Percentiles rank a stretch among this genome's conserved stretches.
These are phyloP conservation scores for Casuarina equisetifolia DNA, from an alignment of 306 rosid genomes.

Conservation along the genomic window DNA sequence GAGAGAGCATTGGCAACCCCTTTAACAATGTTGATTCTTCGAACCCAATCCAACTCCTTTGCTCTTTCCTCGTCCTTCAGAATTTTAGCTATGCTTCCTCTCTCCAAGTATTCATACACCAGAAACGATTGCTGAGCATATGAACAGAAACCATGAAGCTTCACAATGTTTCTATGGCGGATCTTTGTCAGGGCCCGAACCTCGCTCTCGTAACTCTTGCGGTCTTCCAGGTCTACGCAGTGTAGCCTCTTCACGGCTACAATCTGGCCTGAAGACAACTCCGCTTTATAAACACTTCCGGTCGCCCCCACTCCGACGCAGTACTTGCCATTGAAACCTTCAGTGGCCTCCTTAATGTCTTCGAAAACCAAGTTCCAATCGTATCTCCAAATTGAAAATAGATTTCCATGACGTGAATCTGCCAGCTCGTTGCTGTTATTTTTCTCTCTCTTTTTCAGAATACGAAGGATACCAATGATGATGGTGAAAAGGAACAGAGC, in stretches of 20 bases:
- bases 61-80: conserved; percentile 23
- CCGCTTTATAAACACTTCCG: conserved; percentile 41
- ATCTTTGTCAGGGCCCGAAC: not conserved
- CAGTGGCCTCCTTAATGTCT: conserved; percentile 41
- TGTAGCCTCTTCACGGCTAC: conserved; percentile 46
- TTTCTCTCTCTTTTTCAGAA: conserved; percentile 5
- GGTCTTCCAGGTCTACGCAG: not conserved
- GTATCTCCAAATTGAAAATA: conserved; percentile 21
- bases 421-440: not conserved
- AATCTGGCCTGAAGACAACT: conserved; percentile 23
- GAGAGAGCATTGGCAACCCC: conserved; percentile 39
- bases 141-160: not conserved
- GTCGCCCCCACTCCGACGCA: conserved; percentile 40
- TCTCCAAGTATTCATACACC: conserved; percentile 25
- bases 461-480: not conserved
- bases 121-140: not conserved
- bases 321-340: conserved; percentile 24
- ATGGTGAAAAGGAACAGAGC: not conserved
- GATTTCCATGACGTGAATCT: conserved; percentile 1
- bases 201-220: not conserved
- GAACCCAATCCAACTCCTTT: conserved; percentile 31
- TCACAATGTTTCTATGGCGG: not conserved
- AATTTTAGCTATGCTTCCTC: conserved; percentile 36
- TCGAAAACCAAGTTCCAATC: conserved; percentile 30
- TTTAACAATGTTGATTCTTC: conserved; percentile 28